Evolutionary conservation across 1,139 yeast genomes (phyloP).

Genomic region (Debaryomyces singareniensis): DNA sequence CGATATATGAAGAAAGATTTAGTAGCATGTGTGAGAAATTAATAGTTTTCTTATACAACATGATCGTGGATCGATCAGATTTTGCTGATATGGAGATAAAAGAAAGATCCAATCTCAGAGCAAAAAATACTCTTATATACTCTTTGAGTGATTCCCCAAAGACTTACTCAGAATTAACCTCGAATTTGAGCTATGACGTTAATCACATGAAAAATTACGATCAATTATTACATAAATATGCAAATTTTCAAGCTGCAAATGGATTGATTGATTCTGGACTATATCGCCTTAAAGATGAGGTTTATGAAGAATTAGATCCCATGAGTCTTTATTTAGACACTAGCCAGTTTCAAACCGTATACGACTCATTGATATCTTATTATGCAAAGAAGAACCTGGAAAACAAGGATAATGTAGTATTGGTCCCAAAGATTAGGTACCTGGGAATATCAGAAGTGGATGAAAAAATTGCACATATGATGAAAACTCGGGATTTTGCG

Average conservation of each 20-base stretch:
- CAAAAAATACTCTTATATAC: conserved; percentile 38
- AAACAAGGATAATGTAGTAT: conserved; percentile 28
- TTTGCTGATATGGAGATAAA: conserved; percentile 26
- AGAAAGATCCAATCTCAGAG: conserved; percentile 17
- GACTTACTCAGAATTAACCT: conserved; percentile 45
- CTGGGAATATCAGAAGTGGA: conserved; percentile 36
- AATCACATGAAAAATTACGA: conserved; percentile 32
- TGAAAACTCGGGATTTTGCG: conserved; percentile 48
- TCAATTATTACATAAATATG: conserved; percentile 28
- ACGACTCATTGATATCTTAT: conserved; percentile 23
- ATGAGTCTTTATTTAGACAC: conserved; percentile 30
- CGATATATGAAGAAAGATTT: conserved; percentile 56
- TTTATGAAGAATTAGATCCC: conserved; percentile 30
- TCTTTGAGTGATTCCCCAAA: conserved; percentile 47
- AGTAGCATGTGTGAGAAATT: conserved; percentile 46
- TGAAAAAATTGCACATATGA: conserved; percentile 39
- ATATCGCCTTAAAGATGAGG: conserved; percentile 39
- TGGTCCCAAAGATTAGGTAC: conserved; percentile 23
- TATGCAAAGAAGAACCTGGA: conserved; percentile 21
- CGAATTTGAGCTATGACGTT: conserved; percentile 28
- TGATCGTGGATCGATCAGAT: conserved; percentile 48
- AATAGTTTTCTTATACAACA: conserved; percentile 47
- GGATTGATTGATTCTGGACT: conserved; percentile 36
- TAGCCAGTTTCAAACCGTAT: conserved; percentile 18
- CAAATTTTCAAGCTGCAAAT: conserved; percentile 36